Evolutionary conservation across 164 flowering plant species (phyloP), one percentile per base, ranked within the genome.

Genomic region (Vitis rupestris): DNA sequence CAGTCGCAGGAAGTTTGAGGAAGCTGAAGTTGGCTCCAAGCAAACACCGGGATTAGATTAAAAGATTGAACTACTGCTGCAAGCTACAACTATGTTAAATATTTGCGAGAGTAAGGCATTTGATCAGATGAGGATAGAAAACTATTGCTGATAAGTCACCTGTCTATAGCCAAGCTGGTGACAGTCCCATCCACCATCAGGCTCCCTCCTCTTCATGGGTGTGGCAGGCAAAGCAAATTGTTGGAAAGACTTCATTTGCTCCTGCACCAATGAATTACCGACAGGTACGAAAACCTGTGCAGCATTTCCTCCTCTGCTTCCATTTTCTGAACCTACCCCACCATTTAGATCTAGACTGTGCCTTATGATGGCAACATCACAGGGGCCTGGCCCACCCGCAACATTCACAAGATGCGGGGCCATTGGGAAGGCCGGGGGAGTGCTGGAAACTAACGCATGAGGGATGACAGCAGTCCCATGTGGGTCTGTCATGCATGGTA

Each of bases 171-270:
- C 51, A 17, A 68, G 70, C 70, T 59, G 74, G 49, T 65, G 70
- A 51, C 65, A 66, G 48, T 66, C 75, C 70, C 70, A 72, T 66
- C 70, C 75, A 6, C 75, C 70, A 2, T 72, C 75, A 4, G 75
- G 75, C 54, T 72, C 75, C 60, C 57, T 70, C 13, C 75, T 60
- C 61, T 72, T 72, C 48, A 59, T 29, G 54, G 56, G 27, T 47
- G 63, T 48, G 8, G 53, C 66, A 17, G 72, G n/a, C 16, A 62
- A 50, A 30, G 63, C 72, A 64, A 27, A 44, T 55, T 29, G 74
- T 9, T 65, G 69, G 52, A 65, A 58, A 29, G 69, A 55, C 65
- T 58, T 76, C 65, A 68, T 61, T 44, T 71, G 80, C 10, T 69
- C 79, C 29, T 80, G 79, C 60, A 72, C 12, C 10, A 51, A 27